Percentiles rank a stretch among this genome's conserved stretches.
Evolutionary conservation across 345 rosid genomes (phyloP).

Genomic region (Salix udensis): DNA sequence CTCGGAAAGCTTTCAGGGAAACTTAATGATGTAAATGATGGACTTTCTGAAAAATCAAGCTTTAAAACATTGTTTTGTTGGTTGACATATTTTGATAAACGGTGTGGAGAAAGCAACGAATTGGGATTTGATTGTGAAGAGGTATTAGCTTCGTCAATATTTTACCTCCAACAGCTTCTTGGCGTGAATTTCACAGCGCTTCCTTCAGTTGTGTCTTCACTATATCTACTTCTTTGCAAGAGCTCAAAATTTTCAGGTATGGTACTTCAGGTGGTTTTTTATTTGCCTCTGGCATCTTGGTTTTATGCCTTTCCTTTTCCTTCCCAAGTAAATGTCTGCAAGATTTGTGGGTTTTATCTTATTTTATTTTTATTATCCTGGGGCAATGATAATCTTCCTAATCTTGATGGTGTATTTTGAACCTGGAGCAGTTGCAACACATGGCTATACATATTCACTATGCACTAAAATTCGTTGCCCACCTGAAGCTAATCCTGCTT

Average conservation of each 20-base stretch:
- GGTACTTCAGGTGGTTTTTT: neutral
- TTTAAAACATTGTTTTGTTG: constrained; percentile 39
- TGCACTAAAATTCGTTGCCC: constrained; percentile 54
- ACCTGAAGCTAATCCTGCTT: constrained; percentile 60
- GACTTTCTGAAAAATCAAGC: constrained; percentile 27
- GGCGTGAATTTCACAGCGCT: constrained; percentile 39
- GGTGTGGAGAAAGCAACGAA: constrained; percentile 24
- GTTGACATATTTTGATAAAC: constrained; percentile 35
- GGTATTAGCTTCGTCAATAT: constrained; percentile 44
- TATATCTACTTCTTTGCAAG: constrained; percentile 45
- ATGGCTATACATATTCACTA: constrained; percentile 20
- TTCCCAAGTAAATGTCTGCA: neutral
- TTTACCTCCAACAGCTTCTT: constrained; percentile 60
- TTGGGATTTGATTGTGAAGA: constrained; percentile 29
- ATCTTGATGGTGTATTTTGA: constrained; percentile 7
- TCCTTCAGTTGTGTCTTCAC: constrained; percentile 65
- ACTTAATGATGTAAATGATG: constrained; percentile 21
- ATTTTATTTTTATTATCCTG: neutral
- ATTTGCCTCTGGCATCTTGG: neutral
- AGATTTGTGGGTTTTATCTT: neutral
- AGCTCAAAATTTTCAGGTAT: constrained; percentile 42
- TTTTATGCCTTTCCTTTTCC: neutral
- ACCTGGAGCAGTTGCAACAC: constrained; percentile 26
- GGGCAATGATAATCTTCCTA: neutral
- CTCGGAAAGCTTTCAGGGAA: constrained; percentile 50